Evolutionary conservation across 2,329 filamentous ascomycete genomes (phyloP).

Genomic region (Rhynchosporium agropyri): DNA sequence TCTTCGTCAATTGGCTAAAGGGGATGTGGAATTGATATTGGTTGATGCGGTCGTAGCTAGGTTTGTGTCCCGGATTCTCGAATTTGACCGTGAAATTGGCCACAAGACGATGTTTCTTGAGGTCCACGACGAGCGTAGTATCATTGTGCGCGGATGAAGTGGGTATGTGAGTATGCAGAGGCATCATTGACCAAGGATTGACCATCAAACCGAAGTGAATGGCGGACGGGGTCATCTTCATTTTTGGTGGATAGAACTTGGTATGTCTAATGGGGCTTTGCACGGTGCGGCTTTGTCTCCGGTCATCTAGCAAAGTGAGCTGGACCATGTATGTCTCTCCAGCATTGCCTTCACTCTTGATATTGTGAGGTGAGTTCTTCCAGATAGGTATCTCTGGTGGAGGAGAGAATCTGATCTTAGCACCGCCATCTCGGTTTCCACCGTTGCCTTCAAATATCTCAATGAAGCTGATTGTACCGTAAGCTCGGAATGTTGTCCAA

Average conservation of each 20-base stretch:
- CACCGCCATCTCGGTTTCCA: conserved; percentile 41
- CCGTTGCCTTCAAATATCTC: conserved; percentile 54
- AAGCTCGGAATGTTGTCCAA: conserved; percentile 53
- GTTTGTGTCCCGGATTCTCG: conserved; percentile 32
- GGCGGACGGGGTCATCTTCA: conserved; percentile 48
- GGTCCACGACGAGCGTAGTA: conserved; percentile 46
- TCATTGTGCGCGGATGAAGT: conserved; percentile 23
- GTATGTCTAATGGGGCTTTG: conserved; percentile 42
- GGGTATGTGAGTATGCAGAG: conserved; percentile 52
- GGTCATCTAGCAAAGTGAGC: conserved; percentile 14
- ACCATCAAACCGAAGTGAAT: conserved; percentile 66
- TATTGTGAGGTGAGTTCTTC: conserved; percentile 32
- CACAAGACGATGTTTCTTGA: conserved; percentile 46
- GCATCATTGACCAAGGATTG: conserved; percentile 57
- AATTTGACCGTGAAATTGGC: conserved; percentile 46
- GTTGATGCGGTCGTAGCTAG: conserved; percentile 34
- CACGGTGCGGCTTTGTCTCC: conserved; percentile 23
- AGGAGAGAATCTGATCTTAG: conserved; percentile 60
- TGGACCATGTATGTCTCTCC: conserved; percentile 21
- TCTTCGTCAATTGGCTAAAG: conserved; percentile 48
- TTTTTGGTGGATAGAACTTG: conserved; percentile 41
- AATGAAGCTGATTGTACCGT: conserved; percentile 59
- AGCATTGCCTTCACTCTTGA: neutral
- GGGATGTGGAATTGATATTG: conserved; percentile 44
- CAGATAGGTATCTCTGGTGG: conserved; percentile 57